Percentiles rank a stretch among this genome's conserved stretches.
These are phyloP conservation scores for Eudorina sp. DNA, from an alignment of 139 green algal genomes.

Conservation along the genomic window DNA sequence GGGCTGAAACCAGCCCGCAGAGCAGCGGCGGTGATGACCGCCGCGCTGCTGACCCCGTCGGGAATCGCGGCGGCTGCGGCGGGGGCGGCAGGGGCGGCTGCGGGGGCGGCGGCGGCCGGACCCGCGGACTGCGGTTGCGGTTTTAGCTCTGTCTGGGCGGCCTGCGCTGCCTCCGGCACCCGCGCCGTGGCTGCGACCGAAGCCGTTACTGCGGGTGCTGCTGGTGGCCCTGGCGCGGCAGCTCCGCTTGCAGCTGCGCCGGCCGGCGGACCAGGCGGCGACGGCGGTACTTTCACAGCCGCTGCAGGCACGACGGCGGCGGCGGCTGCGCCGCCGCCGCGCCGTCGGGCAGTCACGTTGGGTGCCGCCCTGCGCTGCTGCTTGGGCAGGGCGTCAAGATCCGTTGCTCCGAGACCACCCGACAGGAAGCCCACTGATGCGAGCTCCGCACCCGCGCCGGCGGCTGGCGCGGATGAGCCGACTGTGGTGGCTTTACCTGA, in stretches of 20 bases:
- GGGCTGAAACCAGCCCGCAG: too few species aligned
- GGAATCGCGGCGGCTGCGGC: neutral
- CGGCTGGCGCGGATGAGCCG: neutral
- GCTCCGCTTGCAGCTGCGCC: too few species aligned
- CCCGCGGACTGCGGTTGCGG: too few species aligned
- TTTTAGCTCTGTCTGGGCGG: too few species aligned
- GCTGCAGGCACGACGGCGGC: neutral
- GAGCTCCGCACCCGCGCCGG: neutral
- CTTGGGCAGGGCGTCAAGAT: slow-evolving; percentile 29
- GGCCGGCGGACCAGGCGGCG: neutral
- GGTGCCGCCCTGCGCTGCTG: slow-evolving; percentile 34
- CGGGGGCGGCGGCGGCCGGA: neutral
- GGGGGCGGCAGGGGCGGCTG: neutral
- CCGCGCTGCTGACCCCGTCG: too few species aligned
- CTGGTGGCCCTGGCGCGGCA: neutral
- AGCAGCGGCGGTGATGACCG: too few species aligned
- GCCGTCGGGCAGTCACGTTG: neutral
- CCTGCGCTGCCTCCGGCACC: too few species aligned
- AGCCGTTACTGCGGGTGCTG: neutral
- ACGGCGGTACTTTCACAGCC: neutral
- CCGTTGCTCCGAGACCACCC: neutral
- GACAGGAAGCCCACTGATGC: neutral
- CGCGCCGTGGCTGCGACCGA: too few species aligned
- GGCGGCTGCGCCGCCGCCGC: neutral
- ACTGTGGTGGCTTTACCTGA: too few species aligned